A percentile compares a stretch with the other conserved stretches of the same genome.
These are phyloP conservation scores for Naganishia liquefaciens DNA, from an alignment of 1,284 basidiomycete genomes.

Conservation along the genomic window DNA sequence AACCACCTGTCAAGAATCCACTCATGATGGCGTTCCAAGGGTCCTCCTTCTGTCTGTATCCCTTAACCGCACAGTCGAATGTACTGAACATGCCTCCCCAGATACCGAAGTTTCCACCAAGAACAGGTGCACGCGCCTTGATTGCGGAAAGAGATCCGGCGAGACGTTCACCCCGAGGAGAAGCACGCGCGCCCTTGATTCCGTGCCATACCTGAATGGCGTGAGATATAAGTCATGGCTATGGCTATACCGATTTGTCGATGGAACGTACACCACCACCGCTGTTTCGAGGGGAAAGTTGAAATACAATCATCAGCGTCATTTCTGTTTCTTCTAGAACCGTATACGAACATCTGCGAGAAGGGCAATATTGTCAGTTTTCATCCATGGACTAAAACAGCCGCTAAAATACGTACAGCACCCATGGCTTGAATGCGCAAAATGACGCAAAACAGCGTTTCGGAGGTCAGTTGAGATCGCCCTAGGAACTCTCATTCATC, in stretches of 20 bases:
- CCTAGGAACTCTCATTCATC: not conserved
- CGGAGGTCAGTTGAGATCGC: not conserved
- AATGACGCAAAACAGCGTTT: not conserved
- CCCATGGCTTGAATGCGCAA: constrained; percentile 25
- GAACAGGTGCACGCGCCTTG: constrained; percentile 96
- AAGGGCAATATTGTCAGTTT: not conserved
- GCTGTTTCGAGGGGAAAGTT: constrained; percentile 7
- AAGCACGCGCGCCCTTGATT: constrained; percentile 32
- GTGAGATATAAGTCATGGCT: constrained; percentile 6
- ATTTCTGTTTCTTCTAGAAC: too few relatives aligned
- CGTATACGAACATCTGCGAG: constrained; percentile 7
- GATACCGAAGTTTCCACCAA: constrained; percentile 95
- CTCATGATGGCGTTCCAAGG: constrained; percentile 99
- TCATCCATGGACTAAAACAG: not conserved
- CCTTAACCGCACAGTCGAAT: constrained; percentile 97
- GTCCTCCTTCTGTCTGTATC: constrained; percentile 97
- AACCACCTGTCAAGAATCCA: constrained; percentile 97
- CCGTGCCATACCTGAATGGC: constrained; percentile 31
- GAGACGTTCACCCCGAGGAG: constrained; percentile 81
- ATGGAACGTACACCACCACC: constrained; percentile 31
- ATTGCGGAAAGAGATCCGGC: constrained; percentile 93
- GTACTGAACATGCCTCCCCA: constrained; percentile 98
- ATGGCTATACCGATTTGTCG: constrained; percentile 9
- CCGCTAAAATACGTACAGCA: constrained; percentile 17
- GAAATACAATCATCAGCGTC: constrained; percentile 10